Evolutionary conservation across 306 rosid genomes (phyloP).

Genomic region (Crataegus laevigata): DNA sequence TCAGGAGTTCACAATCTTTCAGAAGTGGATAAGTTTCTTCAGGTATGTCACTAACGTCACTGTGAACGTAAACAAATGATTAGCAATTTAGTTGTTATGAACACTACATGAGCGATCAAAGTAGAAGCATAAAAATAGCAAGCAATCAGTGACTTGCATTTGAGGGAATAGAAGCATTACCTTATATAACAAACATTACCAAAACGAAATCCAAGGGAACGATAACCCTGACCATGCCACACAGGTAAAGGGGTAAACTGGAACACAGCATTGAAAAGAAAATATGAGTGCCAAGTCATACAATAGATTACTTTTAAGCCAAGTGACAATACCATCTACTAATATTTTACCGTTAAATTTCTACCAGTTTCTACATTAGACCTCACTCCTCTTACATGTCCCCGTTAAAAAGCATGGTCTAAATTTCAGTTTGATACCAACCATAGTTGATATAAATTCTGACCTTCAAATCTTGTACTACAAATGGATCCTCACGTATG

Average conservation of each 20-base stretch:
- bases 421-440: neutral
- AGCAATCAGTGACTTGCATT: neutral
- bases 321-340: neutral
- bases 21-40: slow-evolving; percentile 90
- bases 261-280: slow-evolving; percentile 15
- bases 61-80: slow-evolving; percentile 29
- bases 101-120: neutral
- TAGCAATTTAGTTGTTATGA: slow-evolving; percentile 7
- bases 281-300: slow-evolving; percentile 8
- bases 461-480: slow-evolving; percentile 69
- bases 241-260: slow-evolving; percentile 91
- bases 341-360: neutral
- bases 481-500: slow-evolving; percentile 67
- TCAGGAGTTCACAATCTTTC: slow-evolving; percentile 65
- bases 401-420: neutral
- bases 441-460: neutral
- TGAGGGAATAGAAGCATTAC: slow-evolving; percentile 39
- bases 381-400: neutral
- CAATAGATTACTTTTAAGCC: neutral
- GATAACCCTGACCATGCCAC: slow-evolving; percentile 85
- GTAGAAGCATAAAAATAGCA: neutral
- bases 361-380: neutral
- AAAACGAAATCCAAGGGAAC: slow-evolving; percentile 86
- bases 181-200: slow-evolving; percentile 91
- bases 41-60: slow-evolving; percentile 90